phyloP scores from a whole-genome alignment of 2,329 filamentous ascomycete genomes.

The Neonectria neomacrospora region DNA sequence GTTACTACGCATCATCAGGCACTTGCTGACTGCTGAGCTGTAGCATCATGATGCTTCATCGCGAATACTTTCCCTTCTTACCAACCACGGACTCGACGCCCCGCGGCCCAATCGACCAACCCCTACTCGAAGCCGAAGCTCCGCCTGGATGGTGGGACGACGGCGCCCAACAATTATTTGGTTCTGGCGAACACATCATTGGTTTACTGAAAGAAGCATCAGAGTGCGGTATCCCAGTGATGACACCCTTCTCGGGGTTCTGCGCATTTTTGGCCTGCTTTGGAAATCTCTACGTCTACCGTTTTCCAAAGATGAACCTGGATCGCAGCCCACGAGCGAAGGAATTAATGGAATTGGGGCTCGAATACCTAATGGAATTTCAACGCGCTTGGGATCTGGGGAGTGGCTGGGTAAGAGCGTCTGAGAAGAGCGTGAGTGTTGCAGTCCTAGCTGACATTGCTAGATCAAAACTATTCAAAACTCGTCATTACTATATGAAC shows the following conservation, averaged over 20 bases:
- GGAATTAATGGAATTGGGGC: conserved; percentile 34
- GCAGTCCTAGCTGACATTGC: not conserved
- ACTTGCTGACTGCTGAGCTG: no score
- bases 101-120: conserved; percentile 53
- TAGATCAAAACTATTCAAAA: conserved; percentile 43
- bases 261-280: conserved; percentile 58
- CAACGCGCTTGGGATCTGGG: conserved; percentile 39
- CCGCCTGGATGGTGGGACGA: conserved; percentile 55
- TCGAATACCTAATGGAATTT: conserved; percentile 39
- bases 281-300: conserved; percentile 53
- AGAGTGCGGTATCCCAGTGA: conserved; percentile 50
- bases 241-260: conserved; percentile 58
- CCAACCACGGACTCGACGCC: conserved; percentile 51
- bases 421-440: rapidly evolving
- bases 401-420: conserved; percentile 34
- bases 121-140: conserved; percentile 51
- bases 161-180: conserved; percentile 51
- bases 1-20: rapidly evolving
- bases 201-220: conserved; percentile 51
- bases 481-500: conserved; percentile 33
- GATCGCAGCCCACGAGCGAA: conserved; percentile 29
- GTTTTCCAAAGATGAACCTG: conserved; percentile 55
- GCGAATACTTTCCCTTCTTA: conserved; percentile 58
- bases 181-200: conserved; percentile 50
- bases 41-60: conserved; percentile 55